Evolutionary conservation across 1,284 basidiomycete genomes (phyloP).

Genomic region (Naganishia cerealis): DNA sequence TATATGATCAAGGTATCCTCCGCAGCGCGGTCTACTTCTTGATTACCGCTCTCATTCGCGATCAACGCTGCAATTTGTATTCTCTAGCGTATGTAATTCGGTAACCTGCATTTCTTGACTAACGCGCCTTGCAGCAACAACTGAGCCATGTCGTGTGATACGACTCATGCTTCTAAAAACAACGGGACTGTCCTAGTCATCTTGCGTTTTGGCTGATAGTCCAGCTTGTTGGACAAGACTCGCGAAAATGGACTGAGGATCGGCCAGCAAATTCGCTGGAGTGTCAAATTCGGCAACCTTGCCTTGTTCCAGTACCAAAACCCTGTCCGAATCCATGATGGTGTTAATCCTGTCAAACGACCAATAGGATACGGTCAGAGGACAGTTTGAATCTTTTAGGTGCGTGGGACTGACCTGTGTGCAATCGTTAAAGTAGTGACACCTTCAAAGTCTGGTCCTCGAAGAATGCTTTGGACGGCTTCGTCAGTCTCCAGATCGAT

Average conservation of each 20-base stretch:
- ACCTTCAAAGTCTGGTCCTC: conserved; percentile 54
- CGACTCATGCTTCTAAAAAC: too few species aligned
- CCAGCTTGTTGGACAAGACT: conserved; percentile 47
- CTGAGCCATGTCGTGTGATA: too few species aligned
- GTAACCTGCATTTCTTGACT: too few species aligned
- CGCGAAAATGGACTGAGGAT: conserved; percentile 54
- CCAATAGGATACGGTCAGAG: not conserved
- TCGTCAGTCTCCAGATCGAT: conserved; percentile 88
- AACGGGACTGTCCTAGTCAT: too few species aligned
- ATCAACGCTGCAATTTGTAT: too few species aligned
- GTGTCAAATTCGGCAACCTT: conserved; percentile 71
- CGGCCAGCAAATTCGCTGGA: conserved; percentile 64
- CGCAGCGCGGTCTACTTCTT: too few species aligned
- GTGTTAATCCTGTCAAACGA: conserved; percentile 76
- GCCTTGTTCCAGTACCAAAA: conserved; percentile 80
- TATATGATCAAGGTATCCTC: too few species aligned
- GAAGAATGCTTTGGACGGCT: conserved; percentile 56
- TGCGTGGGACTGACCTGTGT: conserved; percentile 50
- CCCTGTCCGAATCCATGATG: conserved; percentile 79
- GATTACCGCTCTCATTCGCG: too few species aligned
- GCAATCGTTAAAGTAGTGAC: conserved; percentile 83
- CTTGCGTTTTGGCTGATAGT: not conserved
- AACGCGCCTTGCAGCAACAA: too few species aligned
- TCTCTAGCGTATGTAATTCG: too few species aligned
- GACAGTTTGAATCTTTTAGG: not conserved